Conservation (phyloP, 371 early-diverging fungal species). For the Syncephalis plumigaleata region DNA sequence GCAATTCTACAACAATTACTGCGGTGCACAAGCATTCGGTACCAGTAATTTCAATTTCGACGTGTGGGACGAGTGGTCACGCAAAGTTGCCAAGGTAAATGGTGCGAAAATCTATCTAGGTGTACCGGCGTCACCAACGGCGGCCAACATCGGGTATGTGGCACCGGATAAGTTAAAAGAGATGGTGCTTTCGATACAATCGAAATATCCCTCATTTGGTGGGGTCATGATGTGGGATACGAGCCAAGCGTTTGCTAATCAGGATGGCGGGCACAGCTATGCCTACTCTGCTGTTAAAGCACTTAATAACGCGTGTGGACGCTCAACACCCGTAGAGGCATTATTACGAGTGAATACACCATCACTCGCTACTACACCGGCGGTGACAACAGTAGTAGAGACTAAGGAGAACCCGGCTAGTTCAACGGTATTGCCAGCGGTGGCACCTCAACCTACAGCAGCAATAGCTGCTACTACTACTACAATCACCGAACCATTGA, state of each 20-base stretch:
- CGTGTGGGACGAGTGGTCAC: conserved; percentile 36
- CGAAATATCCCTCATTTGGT: conserved; percentile 24
- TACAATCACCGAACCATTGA: too few relatives aligned
- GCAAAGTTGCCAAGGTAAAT: conserved; percentile 25
- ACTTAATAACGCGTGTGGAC: too few relatives aligned
- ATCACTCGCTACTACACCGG: too few relatives aligned
- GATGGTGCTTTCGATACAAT: conserved; percentile 15
- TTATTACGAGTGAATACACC: too few relatives aligned
- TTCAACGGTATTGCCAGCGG: too few relatives aligned
- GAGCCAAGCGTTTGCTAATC: conserved; percentile 1
- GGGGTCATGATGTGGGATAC: conserved; percentile 59
- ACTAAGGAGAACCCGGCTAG: too few relatives aligned
- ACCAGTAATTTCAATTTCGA: conserved; percentile 28
- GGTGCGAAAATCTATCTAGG: conserved; percentile 38
- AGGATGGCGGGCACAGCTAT: not conserved
- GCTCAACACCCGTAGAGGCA: too few relatives aligned
- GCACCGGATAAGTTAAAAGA: conserved; percentile 16
- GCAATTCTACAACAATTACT: conserved; percentile 60
- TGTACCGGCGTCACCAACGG: conserved; percentile 35
- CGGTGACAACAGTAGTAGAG: too few relatives aligned
- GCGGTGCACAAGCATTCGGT: conserved; percentile 24
- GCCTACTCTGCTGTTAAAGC: not conserved
- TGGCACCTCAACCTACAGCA: too few relatives aligned
- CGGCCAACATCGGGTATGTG: conserved; percentile 32
- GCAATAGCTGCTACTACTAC: too few relatives aligned